Percentiles rank a stretch among this genome's conserved stretches.
Evolutionary conservation across 805 yeast genomes (phyloP).

Genomic region (Metschnikowia proteae): DNA sequence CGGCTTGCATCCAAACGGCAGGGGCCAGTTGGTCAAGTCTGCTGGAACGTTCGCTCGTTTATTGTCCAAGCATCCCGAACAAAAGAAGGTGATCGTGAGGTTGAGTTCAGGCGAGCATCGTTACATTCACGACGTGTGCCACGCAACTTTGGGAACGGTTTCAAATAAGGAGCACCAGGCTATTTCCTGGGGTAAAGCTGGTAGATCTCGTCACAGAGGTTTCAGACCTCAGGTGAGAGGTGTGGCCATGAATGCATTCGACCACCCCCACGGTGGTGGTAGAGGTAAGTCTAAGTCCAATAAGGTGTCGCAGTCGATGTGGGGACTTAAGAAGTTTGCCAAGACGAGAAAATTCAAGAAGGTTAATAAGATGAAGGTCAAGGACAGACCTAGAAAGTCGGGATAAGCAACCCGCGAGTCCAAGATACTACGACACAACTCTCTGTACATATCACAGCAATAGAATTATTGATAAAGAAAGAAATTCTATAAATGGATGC

Average conservation of each 20-base stretch:
- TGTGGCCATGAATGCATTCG: slow-evolving; percentile 95
- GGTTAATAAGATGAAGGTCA: slow-evolving; percentile 77
- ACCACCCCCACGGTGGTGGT: slow-evolving; percentile 99
- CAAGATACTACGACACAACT: not conserved
- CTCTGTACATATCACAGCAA: slow-evolving; percentile 3
- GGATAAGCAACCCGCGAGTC: not conserved
- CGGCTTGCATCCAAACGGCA: slow-evolving; percentile 65
- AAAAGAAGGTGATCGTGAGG: slow-evolving; percentile 69
- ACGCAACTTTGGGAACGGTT: slow-evolving; percentile 91
- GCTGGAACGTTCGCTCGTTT: slow-evolving; percentile 95
- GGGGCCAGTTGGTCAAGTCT: slow-evolving; percentile 86
- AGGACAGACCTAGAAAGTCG: slow-evolving; percentile 75
- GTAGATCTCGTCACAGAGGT: slow-evolving; percentile 88
- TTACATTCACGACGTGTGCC: slow-evolving; percentile 76
- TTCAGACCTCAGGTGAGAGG: slow-evolving; percentile 95
- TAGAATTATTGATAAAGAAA: not conserved
- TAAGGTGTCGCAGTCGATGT: slow-evolving; percentile 88
- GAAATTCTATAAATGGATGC: not conserved
- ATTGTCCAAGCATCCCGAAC: slow-evolving; percentile 70
- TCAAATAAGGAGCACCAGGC: slow-evolving; percentile 92
- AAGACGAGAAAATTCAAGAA: slow-evolving; percentile 91
- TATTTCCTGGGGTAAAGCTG: slow-evolving; percentile 91
- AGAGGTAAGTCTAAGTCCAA: slow-evolving; percentile 98
- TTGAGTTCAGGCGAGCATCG: slow-evolving; percentile 93
- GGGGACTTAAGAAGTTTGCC: slow-evolving; percentile 95